Evolutionary conservation across 176 grass and related monocot species (phyloP).

Genomic region (Alopecurus myosuroides): DNA sequence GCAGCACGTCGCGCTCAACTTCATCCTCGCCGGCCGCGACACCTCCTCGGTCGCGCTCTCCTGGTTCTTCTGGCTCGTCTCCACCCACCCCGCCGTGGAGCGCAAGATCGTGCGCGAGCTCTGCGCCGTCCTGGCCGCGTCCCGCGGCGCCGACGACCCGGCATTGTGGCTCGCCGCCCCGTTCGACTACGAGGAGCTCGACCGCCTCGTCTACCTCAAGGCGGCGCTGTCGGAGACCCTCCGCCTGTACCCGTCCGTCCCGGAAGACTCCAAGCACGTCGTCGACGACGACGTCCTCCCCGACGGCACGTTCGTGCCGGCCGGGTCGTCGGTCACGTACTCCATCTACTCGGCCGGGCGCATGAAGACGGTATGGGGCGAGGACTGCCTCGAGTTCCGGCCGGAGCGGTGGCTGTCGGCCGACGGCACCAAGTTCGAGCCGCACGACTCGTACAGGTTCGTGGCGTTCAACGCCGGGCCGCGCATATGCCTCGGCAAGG

Average conservation of each 20-base stretch:
- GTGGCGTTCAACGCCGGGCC: slow-evolving; percentile 96
- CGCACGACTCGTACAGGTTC: slow-evolving; percentile 76
- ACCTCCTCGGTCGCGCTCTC: slow-evolving; percentile 92
- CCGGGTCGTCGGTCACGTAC: slow-evolving; percentile 84
- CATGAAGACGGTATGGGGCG: slow-evolving; percentile 86
- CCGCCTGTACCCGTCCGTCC: slow-evolving; percentile 89
- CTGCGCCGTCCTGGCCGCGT: slow-evolving; percentile 59
- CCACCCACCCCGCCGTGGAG: slow-evolving; percentile 70
- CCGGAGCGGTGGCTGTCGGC: slow-evolving; percentile 81
- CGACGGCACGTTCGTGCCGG: slow-evolving; percentile 81
- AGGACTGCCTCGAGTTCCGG: slow-evolving; percentile 87
- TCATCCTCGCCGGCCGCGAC: slow-evolving; percentile 97
- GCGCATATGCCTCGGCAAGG: slow-evolving; percentile 90
- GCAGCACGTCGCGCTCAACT: slow-evolving; percentile 97
- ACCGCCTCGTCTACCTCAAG: slow-evolving; percentile 90
- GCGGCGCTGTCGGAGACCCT: slow-evolving; percentile 86
- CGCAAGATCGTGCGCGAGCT: slow-evolving; percentile 65
- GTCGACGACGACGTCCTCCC: slow-evolving; percentile 80
- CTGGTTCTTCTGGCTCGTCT: slow-evolving; percentile 99
- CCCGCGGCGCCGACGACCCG: slow-evolving; percentile 50
- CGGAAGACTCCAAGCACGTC: slow-evolving; percentile 95
- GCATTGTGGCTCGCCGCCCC: slow-evolving; percentile 55
- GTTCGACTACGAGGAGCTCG: slow-evolving; percentile 77
- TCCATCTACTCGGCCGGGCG: slow-evolving; percentile 93
- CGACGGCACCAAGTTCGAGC: slow-evolving; percentile 68